phyloP scores from a whole-genome alignment of 331 rosid species.

The Stylosanthes scabra region DNA sequence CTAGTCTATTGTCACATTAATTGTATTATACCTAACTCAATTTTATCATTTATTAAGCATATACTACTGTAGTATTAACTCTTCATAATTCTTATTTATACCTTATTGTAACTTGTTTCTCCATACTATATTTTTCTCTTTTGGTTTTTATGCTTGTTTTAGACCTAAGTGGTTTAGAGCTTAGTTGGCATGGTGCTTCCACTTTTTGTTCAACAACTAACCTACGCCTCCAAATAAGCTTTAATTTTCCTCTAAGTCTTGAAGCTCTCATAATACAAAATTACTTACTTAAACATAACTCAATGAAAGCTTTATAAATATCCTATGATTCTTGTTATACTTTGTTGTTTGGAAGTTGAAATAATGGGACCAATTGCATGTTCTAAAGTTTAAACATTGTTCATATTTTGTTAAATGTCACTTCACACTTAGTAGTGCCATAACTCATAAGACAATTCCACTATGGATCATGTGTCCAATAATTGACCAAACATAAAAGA shows the following conservation, averaged over 20 bases:
- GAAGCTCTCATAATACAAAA: slow-evolving; percentile 15
- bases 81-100: not conserved
- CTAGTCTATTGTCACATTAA: slow-evolving; percentile 30
- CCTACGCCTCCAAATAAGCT: slow-evolving; percentile 29
- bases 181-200: slow-evolving; percentile 22
- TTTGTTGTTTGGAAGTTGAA: slow-evolving; percentile 29
- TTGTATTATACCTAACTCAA: slow-evolving; percentile 34
- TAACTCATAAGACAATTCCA: slow-evolving; percentile 42
- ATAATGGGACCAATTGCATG: slow-evolving; percentile 49
- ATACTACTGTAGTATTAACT: not conserved
- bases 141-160: slow-evolving; percentile 35
- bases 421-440: not conserved
- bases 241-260: slow-evolving; percentile 23
- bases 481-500: slow-evolving; percentile 30
- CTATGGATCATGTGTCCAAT: slow-evolving; percentile 36
- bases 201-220: slow-evolving; percentile 43
- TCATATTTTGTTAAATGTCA: slow-evolving; percentile 30
- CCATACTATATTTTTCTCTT: slow-evolving; percentile 15
- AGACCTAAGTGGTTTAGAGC: slow-evolving; percentile 40
- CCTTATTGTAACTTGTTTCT: slow-evolving; percentile 29
- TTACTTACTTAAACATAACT: slow-evolving; percentile 44
- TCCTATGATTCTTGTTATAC: slow-evolving; percentile 26
- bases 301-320: not conserved
- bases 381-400: slow-evolving; percentile 29
- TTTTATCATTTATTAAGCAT: slow-evolving; percentile 8